Base-by-base conservation (phyloP, 2,329 filamentous ascomycete species). In the Phaeosphaeriaceae sp. region DNA sequence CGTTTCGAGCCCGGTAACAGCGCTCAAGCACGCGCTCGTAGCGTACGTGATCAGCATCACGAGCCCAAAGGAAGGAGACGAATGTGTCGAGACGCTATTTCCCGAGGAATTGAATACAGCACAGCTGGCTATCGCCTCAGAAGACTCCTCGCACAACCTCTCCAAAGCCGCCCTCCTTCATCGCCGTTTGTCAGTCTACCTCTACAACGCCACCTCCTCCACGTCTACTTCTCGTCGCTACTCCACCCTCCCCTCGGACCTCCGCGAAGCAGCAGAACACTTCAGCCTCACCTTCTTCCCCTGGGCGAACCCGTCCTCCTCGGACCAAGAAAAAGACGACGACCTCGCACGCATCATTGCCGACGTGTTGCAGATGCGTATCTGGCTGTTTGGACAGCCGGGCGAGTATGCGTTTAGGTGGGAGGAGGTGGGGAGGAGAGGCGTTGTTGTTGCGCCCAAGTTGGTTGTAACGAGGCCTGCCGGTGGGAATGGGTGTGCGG, bases 231-330 rank as follows among this genome's bases (percentile, higher is more conserved):
- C 52, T 6, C 59, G 33, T 25, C 51, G 24, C 50, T 58, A 47
- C 10, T 31, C 44, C 51, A 20, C 57, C 22, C 24, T 57, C 31
- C 54, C 63, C 25, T 67, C 69, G 11, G 60, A 65, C n/a, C 67
- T 71, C 10, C 68, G 67, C 36, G 71, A 75, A 66, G 71, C 72
- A n/a, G 73, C 74, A 1, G 71, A 74, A 50, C 69, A 73, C 56
- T 76, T 76, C 58, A 63, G 67, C 4, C 63, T 76, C 5, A 70
- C 71, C 0, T 76, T 76, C 60, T 76, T 76, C 48, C 71, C 73
- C 1, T 76, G 74, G 74, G 70, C 71, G 5, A 70, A 74, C 50
- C 74, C 74, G 2, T 46, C 53, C 2, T 61, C 60, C 11, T 53
- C 54, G 11, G 74, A 76, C 36, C 61, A 66, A 24, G 72, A 73